Conservation (phyloP, 345 rosid genomes). For the Dovyalis caffra region DNA sequence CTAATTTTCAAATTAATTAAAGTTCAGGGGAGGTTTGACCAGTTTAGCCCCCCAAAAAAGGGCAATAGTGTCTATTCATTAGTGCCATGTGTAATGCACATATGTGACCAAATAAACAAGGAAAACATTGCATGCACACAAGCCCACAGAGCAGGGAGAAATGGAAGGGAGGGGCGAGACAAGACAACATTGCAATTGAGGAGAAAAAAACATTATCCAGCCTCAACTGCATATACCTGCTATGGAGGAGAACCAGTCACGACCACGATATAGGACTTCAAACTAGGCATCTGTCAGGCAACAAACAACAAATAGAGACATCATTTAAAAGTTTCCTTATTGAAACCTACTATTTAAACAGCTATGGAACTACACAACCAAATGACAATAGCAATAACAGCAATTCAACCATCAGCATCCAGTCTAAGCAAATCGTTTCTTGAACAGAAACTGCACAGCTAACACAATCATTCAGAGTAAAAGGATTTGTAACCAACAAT, state of each 20-base stretch:
- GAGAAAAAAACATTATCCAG: background rate
- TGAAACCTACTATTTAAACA: background rate
- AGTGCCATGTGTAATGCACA: background rate
- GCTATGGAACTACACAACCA: background rate
- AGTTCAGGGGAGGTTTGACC: no score
- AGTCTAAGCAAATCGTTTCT: background rate
- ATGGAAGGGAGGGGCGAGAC: background rate
- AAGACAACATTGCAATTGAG: background rate
- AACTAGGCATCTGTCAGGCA: conserved; percentile 16
- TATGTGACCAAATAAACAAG: background rate
- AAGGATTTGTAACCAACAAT: background rate
- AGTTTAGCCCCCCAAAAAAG: no score
- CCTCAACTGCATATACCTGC: conserved; percentile 10
- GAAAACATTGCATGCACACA: background rate
- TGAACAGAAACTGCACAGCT: background rate
- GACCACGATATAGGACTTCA: background rate
- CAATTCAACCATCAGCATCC: background rate
- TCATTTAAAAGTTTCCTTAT: background rate
- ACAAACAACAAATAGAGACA: background rate
- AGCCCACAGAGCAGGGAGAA: background rate
- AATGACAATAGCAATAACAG: background rate
- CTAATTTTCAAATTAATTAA: no score
- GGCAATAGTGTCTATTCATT: no score
- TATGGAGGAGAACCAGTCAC: background rate
- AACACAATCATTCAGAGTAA: background rate